These are phyloP conservation scores for Mikania micrantha DNA, from an alignment of 129 eudicot species.

Conservation along the genomic window DNA sequence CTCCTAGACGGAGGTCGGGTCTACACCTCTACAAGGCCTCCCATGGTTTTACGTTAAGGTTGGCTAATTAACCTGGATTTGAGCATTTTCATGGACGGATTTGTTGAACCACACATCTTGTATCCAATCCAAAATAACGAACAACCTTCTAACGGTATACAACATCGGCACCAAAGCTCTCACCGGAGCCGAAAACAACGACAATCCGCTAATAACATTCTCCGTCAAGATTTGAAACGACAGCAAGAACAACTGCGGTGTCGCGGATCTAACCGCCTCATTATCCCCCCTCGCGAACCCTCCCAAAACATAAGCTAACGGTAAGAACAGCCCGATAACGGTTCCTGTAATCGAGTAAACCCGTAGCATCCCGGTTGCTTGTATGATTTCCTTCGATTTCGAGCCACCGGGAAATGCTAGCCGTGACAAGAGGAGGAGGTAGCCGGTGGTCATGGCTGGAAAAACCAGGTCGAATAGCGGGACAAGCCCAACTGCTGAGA, in stretches of 20 bases:
- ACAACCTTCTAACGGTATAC: conserved; percentile 71
- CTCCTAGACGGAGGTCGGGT: no score
- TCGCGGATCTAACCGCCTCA: conserved; percentile 79
- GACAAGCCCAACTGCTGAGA: conserved; percentile 83
- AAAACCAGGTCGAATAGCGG: conserved; percentile 69
- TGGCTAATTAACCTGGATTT: conserved; percentile 30
- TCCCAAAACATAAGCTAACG: conserved; percentile 81
- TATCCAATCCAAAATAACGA: conserved; percentile 76
- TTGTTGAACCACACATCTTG: conserved; percentile 74
- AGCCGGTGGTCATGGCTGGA: conserved; percentile 67
- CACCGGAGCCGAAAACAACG: conserved; percentile 87
- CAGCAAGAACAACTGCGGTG: conserved; percentile 85
- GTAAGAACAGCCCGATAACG: conserved; percentile 64
- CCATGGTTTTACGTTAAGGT: no score
- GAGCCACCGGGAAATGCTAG: conserved; percentile 54
- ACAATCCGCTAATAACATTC: conserved; percentile 65
- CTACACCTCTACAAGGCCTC: no score
- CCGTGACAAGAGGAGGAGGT: conserved; percentile 51
- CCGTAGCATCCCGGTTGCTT: conserved; percentile 43
- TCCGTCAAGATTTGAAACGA: conserved; percentile 84
- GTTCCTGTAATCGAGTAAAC: conserved; percentile 54
- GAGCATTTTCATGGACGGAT: conserved; percentile 45
- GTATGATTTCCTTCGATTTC: conserved; percentile 35
- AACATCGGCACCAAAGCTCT: conserved; percentile 88
- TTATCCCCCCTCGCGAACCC: conserved; percentile 89